Conservation (phyloP, 2,329 filamentous ascomycete genomes). For the Aspergillus persii region DNA sequence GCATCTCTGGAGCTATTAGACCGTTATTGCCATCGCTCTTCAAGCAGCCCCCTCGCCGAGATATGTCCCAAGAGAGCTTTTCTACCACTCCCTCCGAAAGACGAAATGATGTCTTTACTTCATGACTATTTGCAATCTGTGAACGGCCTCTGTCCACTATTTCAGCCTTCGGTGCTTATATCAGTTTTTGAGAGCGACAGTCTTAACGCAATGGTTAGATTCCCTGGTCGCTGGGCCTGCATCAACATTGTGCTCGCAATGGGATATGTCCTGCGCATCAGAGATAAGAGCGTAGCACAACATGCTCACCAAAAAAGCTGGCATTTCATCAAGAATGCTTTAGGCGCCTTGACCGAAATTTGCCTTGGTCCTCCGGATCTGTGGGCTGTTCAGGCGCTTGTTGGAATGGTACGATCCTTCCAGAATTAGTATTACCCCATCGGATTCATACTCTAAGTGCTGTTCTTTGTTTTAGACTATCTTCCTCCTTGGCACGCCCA, state of each 20-base stretch:
- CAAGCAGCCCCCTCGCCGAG: background rate
- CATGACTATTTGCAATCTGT: slow-evolving; percentile 14
- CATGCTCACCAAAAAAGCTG: slow-evolving; percentile 13
- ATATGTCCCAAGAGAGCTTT: background rate
- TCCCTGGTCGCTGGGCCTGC: slow-evolving; percentile 14
- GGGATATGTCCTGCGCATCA: slow-evolving; percentile 10
- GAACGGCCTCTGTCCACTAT: slow-evolving; percentile 13
- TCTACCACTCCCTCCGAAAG: slow-evolving; percentile 12
- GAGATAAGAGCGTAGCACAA: background rate
- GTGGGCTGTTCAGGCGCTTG: slow-evolving; percentile 13
- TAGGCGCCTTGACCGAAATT: slow-evolving; percentile 13
- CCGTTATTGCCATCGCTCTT: background rate
- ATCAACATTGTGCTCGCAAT: slow-evolving; percentile 16
- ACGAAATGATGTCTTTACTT: slow-evolving; percentile 9
- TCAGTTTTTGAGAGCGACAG: slow-evolving; percentile 8
- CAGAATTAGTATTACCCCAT: too few species aligned
- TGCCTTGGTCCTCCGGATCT: slow-evolving; percentile 14
- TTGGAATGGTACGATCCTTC: slow-evolving; percentile 11
- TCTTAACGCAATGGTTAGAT: slow-evolving; percentile 1
- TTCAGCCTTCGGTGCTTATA: slow-evolving; percentile 8
- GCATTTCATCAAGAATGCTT: slow-evolving; percentile 17
- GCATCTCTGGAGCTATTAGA: background rate
- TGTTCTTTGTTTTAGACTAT: background rate
- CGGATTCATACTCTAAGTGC: background rate
- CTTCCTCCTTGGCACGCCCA: background rate